Conservation (phyloP, 768 basidiomycete species). For the Mycena galopus region DNA sequence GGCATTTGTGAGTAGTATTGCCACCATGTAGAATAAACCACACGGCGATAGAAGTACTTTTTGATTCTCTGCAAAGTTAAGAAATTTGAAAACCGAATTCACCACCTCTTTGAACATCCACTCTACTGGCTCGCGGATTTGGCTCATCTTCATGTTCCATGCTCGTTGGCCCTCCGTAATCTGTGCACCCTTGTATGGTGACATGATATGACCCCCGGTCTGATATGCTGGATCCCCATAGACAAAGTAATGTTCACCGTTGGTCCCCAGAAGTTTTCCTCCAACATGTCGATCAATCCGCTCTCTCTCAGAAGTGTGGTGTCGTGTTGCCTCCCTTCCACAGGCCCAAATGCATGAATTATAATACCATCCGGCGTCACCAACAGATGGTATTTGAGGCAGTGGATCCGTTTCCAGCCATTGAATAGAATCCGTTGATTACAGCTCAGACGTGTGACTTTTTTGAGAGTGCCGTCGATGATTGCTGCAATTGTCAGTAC, state of each 20-base stretch:
- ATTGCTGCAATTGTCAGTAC: neutral
- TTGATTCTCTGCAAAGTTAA: too few relatives aligned
- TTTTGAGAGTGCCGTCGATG: neutral
- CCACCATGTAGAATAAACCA: neutral
- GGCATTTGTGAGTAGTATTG: neutral
- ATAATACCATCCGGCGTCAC: neutral
- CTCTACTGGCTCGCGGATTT: neutral
- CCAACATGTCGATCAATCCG: neutral
- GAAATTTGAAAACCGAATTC: neutral
- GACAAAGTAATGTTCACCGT: neutral
- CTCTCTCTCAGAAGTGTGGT: neutral
- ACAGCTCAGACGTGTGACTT: neutral
- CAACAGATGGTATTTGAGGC: neutral
- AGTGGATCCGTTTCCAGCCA: neutral
- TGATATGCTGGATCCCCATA: neutral
- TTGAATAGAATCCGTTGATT: neutral
- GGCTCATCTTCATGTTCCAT: neutral
- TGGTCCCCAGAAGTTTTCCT: neutral
- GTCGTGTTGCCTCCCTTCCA: neutral
- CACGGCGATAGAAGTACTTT: neutral
- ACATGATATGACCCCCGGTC: neutral
- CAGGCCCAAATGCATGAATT: neutral
- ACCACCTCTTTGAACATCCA: neutral
- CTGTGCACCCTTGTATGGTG: neutral
- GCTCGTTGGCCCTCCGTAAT: neutral